Conservation (phyloP, 2,329 filamentous ascomycete genomes). For the Talaromyces islandicus region DNA sequence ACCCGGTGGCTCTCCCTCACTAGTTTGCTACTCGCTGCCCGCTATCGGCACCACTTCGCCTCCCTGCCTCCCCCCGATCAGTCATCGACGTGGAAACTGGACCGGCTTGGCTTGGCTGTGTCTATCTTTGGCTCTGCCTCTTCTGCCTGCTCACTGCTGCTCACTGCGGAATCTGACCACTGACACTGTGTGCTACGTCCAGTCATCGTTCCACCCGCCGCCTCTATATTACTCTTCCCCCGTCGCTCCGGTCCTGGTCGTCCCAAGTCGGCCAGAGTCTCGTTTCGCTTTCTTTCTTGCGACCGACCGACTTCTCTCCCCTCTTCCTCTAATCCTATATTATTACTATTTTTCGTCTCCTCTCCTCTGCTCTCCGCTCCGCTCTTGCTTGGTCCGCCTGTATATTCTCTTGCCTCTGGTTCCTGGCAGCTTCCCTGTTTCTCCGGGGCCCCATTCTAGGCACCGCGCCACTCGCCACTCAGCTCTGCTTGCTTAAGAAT, state of each 20-base stretch:
- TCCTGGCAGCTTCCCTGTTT: conserved; percentile 15
- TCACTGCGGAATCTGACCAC: not conserved
- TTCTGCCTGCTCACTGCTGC: not conserved
- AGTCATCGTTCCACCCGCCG: not conserved
- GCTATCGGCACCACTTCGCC: not conserved
- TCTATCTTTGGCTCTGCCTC: conserved; percentile 15
- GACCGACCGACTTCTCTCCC: conserved; percentile 6
- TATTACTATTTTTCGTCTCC: not conserved
- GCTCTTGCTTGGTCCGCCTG: conserved; percentile 11
- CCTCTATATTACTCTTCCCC: not conserved
- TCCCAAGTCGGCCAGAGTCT: not conserved
- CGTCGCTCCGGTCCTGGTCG: not conserved
- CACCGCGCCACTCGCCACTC: conserved; percentile 11
- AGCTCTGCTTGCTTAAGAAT: not conserved
- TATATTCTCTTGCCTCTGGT: conserved; percentile 16
- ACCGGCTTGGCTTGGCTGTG: not conserved
- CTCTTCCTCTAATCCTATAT: conserved; percentile 4
- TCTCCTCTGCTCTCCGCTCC: not conserved
- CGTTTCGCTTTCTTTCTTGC: not conserved
- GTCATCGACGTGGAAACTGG: not conserved
- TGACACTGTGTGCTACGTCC: not conserved
- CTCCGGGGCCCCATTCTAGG: conserved; percentile 6
- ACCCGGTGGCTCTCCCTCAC: not conserved
- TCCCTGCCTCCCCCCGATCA: not conserved
- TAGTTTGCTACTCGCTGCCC: not conserved